Base-by-base conservation (phyloP, 2,329 filamentous ascomycete genomes). In the Diaporthe batatas region DNA sequence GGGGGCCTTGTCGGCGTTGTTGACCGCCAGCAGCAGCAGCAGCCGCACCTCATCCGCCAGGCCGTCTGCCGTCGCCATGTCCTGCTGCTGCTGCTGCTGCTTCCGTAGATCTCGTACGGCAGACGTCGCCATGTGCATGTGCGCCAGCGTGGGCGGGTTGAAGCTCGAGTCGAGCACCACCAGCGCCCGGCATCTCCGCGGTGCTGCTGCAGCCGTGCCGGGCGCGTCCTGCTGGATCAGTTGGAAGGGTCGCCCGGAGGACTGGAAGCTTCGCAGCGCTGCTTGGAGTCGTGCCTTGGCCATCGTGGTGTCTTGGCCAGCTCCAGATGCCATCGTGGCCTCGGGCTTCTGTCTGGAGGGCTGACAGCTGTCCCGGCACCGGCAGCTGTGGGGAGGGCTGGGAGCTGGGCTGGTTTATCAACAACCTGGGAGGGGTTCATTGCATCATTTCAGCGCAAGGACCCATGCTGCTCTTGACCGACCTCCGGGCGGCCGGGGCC, bases 81-180 rank as follows among this genome's bases (percentile, higher is more conserved):
- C 71, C 39, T 25, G 71, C 32, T 11, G 59, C 23, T 10, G 47
- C 36, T 70, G 70, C 18, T 36, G 21, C 65, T 36, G 34, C 34
- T 36, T 36, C n/a, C 58, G 73, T 36, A 76, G 69, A n/a, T 79
- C 75, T 0, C 59, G 69, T 36, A 87, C 70, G 0, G 89, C 89
- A 2, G 87, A 86, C 0, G 83, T 79, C 0, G 86, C 88, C 84
- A 93, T 91, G 72, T 82, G 83, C 55, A 86, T 82, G 79, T 93
- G 91, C 2, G 90, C 91, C 10, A 83, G 81, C 0, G 91, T 92
- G 0, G 91, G 91, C 34, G 91, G 91, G 78, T 93, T 92, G 83
- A 92, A 93, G 73, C 89, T 91, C 67, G 91, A 91, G 80, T 93
- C 91, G 59, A 92, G 86, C 71, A 92, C 83, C 69, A 92, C 82